Evolutionary conservation across 805 yeast genomes (phyloP).

Genomic region (Candida silvicultrix): DNA sequence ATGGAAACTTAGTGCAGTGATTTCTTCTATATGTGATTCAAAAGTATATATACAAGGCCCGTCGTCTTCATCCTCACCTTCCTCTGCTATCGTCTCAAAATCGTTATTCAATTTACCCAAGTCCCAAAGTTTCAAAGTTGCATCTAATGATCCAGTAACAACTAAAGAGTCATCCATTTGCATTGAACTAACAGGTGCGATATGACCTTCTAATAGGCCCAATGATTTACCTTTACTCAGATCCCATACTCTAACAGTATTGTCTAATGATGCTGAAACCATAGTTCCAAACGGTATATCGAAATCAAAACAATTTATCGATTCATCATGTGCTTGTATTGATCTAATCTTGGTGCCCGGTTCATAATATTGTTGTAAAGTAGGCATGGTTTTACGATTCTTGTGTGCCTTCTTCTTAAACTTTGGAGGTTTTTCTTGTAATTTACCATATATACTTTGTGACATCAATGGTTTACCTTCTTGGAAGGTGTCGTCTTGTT

Average conservation of each 20-base stretch:
- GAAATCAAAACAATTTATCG: slow-evolving; percentile 56
- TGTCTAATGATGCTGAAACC: slow-evolving; percentile 75
- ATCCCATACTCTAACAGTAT: slow-evolving; percentile 82
- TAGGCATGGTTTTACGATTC: slow-evolving; percentile 48
- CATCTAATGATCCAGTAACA: slow-evolving; percentile 58
- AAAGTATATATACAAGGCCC: slow-evolving; percentile 40
- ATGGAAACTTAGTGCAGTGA: slow-evolving; percentile 55
- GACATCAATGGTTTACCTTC: slow-evolving; percentile 28
- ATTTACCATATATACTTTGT: slow-evolving; percentile 38
- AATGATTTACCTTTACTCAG: slow-evolving; percentile 45
- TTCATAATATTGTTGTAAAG: slow-evolving; percentile 56
- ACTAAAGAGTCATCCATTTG: slow-evolving; percentile 46
- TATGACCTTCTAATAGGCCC: slow-evolving; percentile 55
- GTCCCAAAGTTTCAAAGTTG: slow-evolving; percentile 59
- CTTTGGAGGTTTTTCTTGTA: slow-evolving; percentile 28
- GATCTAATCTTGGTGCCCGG: slow-evolving; percentile 49
- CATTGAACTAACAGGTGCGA: slow-evolving; percentile 51
- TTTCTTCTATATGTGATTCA: slow-evolving; percentile 61
- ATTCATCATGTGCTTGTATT: slow-evolving; percentile 45
- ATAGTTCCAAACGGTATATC: slow-evolving; percentile 71
- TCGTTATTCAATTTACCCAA: slow-evolving; percentile 22
- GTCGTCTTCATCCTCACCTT: slow-evolving; percentile 18
- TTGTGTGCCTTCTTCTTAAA: slow-evolving; percentile 25
- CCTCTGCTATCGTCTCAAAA: slow-evolving; percentile 7
- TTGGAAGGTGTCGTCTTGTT: slow-evolving; percentile 8